Evolutionary conservation across 2,329 filamentous ascomycete species (phyloP), one percentile per base, ranked within the genome.

Genomic region (Nemania sp.): DNA sequence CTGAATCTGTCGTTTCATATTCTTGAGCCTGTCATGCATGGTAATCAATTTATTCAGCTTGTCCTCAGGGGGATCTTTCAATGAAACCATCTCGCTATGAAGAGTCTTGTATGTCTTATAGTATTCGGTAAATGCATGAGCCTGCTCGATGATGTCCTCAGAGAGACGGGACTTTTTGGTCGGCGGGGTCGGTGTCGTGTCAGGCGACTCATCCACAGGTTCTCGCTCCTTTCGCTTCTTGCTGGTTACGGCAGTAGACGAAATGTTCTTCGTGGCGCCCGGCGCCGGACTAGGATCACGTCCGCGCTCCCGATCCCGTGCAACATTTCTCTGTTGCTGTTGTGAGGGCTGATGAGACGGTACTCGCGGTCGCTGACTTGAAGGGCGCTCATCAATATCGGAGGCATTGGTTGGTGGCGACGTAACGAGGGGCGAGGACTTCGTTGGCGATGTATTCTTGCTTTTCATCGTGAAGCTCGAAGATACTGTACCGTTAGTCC

Each of bases 351-450:
- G 56, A 52, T 62, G 65, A 6, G 58, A 59, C 42, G 59, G 57
- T 43, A 54, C 64, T 55, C 47, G 57, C 58, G 63, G 61, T 54
- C 62, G 61, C 47, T 68, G 67, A 25, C 64, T 69, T 35, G 64
- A 59, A 32, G 63, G 56, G 35, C 66, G 68, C 7, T 80, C 77
- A 32, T 87, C 85, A 39, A 87, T 74, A 59, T 88, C 86, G 1
- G 85, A 87, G 1, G 85, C 86, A 64, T 88, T 88, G 7, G 86
- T 87, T 0, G 86, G 86, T 12, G 86, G 85, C 6, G 86, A 88
- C 1, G 85, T 85, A n/a, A 85, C 85, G 17, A 88, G 76, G 3
- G 86, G 86, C 10, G 86, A 88, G 2, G 86, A 88, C 71, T 88
- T 88, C 52, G 79, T 78, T 0, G 84, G 85, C 6, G 84, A 87